Evolutionary conservation across 805 yeast genomes (phyloP).

Genomic region (Pichia nanzhaoensis): DNA sequence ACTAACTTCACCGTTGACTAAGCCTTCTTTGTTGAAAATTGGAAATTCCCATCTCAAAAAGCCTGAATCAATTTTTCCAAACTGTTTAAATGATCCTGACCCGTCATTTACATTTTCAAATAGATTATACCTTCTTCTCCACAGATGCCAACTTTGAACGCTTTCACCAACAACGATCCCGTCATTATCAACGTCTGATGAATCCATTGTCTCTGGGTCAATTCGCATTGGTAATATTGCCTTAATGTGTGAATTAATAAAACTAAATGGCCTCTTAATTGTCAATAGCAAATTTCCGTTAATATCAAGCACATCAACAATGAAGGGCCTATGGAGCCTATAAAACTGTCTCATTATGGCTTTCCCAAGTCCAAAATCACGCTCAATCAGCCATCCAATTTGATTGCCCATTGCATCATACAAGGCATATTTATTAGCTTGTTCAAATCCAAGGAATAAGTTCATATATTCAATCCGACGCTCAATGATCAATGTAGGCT

Average conservation of each 20-base stretch:
- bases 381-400: slow-evolving; percentile 76
- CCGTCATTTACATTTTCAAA: slow-evolving; percentile 41
- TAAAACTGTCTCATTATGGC: slow-evolving; percentile 77
- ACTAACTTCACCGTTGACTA: slow-evolving; percentile 69
- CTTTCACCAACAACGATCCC: slow-evolving; percentile 69
- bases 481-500: slow-evolving; percentile 83
- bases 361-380: slow-evolving; percentile 63
- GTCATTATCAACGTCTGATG: slow-evolving; percentile 33
- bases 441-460: slow-evolving; percentile 82
- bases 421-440: slow-evolving; percentile 72
- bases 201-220: slow-evolving; percentile 20
- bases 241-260: slow-evolving; percentile 83
- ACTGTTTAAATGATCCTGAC: slow-evolving; percentile 52
- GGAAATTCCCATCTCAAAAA: slow-evolving; percentile 85
- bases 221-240: slow-evolving; percentile 51
- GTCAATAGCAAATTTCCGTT: slow-evolving; percentile 55
- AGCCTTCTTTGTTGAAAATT: slow-evolving; percentile 49
- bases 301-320: slow-evolving; percentile 62
- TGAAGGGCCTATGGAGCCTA: slow-evolving; percentile 80
- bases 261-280: slow-evolving; percentile 76
- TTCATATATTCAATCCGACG: slow-evolving; percentile 87
- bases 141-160: slow-evolving; percentile 89
- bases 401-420: slow-evolving; percentile 68
- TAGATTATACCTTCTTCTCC: slow-evolving; percentile 85
- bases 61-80: slow-evolving; percentile 82